Evolutionary conservation across 2,329 filamentous ascomycete species (phyloP).

Genomic region (Stagonosporopsis chrysanthemi): DNA sequence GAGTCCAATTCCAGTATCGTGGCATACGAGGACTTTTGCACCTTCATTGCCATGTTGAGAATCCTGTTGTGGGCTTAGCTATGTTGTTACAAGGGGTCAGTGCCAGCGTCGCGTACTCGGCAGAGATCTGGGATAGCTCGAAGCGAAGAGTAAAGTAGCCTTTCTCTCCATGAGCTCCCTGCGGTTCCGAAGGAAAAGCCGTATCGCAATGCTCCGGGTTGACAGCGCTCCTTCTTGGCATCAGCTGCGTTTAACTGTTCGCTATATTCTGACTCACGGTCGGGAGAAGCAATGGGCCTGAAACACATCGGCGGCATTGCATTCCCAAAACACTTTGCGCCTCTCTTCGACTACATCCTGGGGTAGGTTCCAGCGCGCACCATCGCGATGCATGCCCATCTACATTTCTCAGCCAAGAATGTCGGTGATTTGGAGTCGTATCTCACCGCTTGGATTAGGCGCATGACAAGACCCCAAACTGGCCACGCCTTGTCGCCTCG

Average conservation of each 20-base stretch:
- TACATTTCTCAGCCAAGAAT: neutral
- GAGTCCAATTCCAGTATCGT: neutral
- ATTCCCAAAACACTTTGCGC: slow-evolving; percentile 13
- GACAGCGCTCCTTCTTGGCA: neutral
- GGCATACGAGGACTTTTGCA: neutral
- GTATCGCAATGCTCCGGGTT: slow-evolving; percentile 7
- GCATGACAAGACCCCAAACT: slow-evolving; percentile 12
- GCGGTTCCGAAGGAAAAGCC: neutral
- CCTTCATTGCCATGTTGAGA: neutral
- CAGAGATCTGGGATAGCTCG: slow-evolving; percentile 11
- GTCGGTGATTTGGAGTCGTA: neutral
- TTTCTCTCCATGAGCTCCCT: neutral
- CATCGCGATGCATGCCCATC: slow-evolving; percentile 15
- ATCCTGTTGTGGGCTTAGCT: neutral
- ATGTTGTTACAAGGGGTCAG: neutral
- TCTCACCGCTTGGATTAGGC: slow-evolving; percentile 6
- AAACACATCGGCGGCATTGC: slow-evolving; percentile 11
- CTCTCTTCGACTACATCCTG: slow-evolving; percentile 11
- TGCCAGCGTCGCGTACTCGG: slow-evolving; percentile 2
- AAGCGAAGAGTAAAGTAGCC: slow-evolving; percentile 9
- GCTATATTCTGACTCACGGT: neutral
- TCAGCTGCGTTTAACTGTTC: neutral
- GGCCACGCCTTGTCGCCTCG: slow-evolving; percentile 11
- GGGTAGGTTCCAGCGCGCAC: slow-evolving; percentile 7
- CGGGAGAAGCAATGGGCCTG: slow-evolving; percentile 13